Base-by-base conservation (phyloP, 2,329 filamentous ascomycete genomes). In the Aspergillus costaricaensis region DNA sequence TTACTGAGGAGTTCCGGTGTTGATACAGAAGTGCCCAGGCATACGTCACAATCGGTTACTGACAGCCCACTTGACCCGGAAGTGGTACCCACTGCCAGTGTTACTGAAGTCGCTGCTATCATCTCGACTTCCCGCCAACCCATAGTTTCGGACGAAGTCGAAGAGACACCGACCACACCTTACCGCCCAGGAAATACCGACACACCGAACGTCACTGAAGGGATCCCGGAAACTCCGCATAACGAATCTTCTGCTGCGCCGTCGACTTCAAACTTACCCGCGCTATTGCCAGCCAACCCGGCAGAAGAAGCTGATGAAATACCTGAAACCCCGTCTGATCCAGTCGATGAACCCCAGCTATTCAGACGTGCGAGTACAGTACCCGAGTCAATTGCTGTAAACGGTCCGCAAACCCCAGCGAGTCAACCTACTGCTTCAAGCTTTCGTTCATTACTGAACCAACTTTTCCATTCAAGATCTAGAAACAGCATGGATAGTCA, bases 401-500 rank as follows among this genome's bases (percentile, higher is more conserved):
- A 32, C 47, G 57, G n/a, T 4, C 23, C 48, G 39, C 53, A 55
- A 12, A 36, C 2, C 38, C 51, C 54, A 55, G 19, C 19, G 17
- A 32, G 47, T 9, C 23, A 23, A 38, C 17, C 12, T 3, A 14
- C 15, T 6, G 10, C 9, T 15, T 15, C 52, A 30, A 25, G 15
- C 4, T 21, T 25, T 21, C n/a, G 14, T 19, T 10, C 6, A 9
- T 27, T 8, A 43, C 6, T 43, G 9, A 3, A 23, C 6, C n/a
- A 53, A 19, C 19, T 14, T 8, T 17, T 32, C 36, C 3, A n/a
- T 8, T 36, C 38, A 5, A 30, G 3, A 15, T 36, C 32, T 12
- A 36, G 21, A 17, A 9, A 9, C 23, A 57, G 9, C 8, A 72
- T 73, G 72, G 67, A 70, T n/a, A 61, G 50, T 8, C 60, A 60